Conservation (phyloP, 1,284 basidiomycete species). For the Wolfiporia cocos region DNA sequence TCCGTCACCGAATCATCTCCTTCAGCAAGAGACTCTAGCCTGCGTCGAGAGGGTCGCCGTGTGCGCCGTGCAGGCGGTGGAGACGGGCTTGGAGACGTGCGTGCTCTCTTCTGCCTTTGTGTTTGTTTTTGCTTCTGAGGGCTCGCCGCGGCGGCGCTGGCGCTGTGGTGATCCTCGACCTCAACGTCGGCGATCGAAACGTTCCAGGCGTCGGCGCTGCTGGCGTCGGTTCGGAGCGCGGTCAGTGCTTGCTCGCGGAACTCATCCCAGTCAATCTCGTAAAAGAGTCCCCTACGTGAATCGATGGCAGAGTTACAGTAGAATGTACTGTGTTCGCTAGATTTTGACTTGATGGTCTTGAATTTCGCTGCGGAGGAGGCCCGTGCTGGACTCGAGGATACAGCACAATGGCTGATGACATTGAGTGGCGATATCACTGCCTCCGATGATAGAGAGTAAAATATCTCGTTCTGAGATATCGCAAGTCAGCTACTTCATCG, state of each 20-base stretch:
- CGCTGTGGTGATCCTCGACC: too few relatives aligned
- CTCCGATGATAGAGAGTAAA: conserved; percentile 48
- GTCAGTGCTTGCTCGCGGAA: conserved; percentile 36
- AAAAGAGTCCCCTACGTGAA: conserved; percentile 54
- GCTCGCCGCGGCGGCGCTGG: too few relatives aligned
- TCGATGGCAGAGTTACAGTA: conserved; percentile 56
- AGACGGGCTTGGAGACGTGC: too few relatives aligned
- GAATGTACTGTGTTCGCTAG: conserved; percentile 22
- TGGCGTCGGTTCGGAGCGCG: conserved; percentile 14
- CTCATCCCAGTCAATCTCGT: conserved; percentile 50
- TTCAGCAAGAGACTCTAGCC: too few relatives aligned
- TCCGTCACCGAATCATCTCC: too few relatives aligned
- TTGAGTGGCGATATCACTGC: conserved; percentile 42
- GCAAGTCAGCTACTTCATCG: neutral
- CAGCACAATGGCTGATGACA: conserved; percentile 45
- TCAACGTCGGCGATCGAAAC: neutral
- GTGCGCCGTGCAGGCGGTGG: too few relatives aligned
- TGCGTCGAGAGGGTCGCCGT: too few relatives aligned
- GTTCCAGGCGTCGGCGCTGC: conserved; percentile 1
- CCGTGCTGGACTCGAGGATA: conserved; percentile 26
- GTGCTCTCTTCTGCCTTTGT: too few relatives aligned
- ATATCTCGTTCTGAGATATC: conserved; percentile 60
- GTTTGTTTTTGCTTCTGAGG: too few relatives aligned
- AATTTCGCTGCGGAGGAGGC: neutral
- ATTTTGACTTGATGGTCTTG: neutral